phyloP scores from a whole-genome alignment of 225 moss, liverwort and hornwort genomes.

The Straminergon stramineum region DNA sequence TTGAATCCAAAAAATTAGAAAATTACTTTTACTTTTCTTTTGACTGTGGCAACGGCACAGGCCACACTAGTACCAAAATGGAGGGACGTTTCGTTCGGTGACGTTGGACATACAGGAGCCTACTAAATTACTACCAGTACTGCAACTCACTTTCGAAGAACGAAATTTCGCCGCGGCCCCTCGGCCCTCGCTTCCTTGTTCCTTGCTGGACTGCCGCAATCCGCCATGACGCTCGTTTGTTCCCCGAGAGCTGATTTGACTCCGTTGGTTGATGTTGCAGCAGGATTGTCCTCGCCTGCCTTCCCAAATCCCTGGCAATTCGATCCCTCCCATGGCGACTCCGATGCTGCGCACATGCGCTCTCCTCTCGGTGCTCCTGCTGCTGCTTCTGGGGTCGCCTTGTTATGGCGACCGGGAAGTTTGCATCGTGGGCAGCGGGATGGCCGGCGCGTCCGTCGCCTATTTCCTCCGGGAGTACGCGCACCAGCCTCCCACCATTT shows the following conservation, averaged over 20 bases:
- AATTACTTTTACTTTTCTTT: no score
- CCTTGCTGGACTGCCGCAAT: background rate
- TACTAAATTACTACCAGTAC: no score
- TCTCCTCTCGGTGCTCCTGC: background rate
- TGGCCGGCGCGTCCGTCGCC: conserved; percentile 70
- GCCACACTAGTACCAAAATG: no score
- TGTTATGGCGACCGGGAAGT: conserved; percentile 24
- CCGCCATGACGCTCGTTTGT: background rate
- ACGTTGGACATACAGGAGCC: background rate
- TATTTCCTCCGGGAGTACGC: conserved; percentile 55
- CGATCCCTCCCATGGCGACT: background rate
- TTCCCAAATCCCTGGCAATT: background rate
- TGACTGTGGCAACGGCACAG: no score
- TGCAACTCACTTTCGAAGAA: background rate
- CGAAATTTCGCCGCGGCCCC: background rate
- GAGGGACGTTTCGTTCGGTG: background rate
- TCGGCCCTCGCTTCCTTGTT: background rate
- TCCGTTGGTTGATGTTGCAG: background rate
- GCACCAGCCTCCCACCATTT: conserved; percentile 25
- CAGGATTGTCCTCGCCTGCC: background rate
- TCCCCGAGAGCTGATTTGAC: background rate
- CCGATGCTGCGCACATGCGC: background rate
- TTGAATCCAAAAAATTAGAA: no score
- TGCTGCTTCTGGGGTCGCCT: background rate
- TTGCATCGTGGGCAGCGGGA: conserved; percentile 91